These are phyloP conservation scores for Rhizopus stolonifer DNA, from an alignment of 371 early-diverging fungal genomes.

Conservation along the genomic window DNA sequence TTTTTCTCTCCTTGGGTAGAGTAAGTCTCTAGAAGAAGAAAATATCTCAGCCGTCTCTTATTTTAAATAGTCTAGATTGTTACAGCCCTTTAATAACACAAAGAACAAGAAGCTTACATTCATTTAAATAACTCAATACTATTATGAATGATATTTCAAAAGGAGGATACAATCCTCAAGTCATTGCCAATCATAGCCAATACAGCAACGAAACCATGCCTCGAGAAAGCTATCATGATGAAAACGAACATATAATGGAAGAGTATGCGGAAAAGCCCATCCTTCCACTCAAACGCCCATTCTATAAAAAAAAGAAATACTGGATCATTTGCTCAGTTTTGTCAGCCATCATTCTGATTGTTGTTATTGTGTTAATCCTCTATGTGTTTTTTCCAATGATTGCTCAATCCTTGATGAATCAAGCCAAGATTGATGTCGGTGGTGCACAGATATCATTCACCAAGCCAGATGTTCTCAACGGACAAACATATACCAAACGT, in stretches of 20 bases:
- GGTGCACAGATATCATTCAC: conserved; percentile 52
- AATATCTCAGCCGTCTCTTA: too few species aligned
- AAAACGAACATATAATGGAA: conserved; percentile 31
- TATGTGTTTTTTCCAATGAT: conserved; percentile 64
- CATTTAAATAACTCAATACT: neutral
- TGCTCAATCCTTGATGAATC: conserved; percentile 59
- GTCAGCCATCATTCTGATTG: conserved; percentile 48
- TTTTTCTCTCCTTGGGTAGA: neutral
- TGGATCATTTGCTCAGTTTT: conserved; percentile 57
- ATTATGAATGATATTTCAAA: neutral
- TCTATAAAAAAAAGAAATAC: conserved; percentile 58
- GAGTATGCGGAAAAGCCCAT: conserved; percentile 48
- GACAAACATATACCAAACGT: conserved; percentile 24
- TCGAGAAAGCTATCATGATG: conserved; percentile 3
- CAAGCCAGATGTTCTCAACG: conserved; percentile 22
- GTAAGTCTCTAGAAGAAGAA: neutral
- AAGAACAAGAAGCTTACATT: neutral
- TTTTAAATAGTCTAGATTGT: too few species aligned
- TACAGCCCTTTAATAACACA: too few species aligned
- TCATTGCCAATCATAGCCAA: neutral
- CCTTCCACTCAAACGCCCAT: conserved; percentile 36
- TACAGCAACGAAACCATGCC: neutral
- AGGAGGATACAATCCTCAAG: neutral
- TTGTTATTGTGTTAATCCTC: conserved; percentile 48
- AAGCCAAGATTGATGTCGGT: conserved; percentile 46